These are phyloP conservation scores for Exophiala mesophila DNA, from an alignment of 2,329 filamentous ascomycete species.

Conservation along the genomic window DNA sequence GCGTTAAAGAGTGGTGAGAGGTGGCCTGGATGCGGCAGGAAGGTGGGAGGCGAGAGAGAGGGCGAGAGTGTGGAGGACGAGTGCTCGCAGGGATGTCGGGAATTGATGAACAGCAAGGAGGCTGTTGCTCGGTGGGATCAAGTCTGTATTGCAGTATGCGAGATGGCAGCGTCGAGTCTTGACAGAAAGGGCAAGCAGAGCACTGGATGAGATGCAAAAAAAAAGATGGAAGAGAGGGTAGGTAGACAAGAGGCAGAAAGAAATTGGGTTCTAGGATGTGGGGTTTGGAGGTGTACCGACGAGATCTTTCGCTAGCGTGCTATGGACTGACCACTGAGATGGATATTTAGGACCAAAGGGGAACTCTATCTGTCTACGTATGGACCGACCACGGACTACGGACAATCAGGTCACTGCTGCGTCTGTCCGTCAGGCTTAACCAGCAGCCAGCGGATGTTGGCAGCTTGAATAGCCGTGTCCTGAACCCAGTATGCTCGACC, in stretches of 20 bases:
- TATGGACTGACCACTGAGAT: neutral
- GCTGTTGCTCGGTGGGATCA: constrained; percentile 17
- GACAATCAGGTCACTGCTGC: too few species aligned
- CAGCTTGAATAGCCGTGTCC: too few species aligned
- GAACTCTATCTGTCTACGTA: constrained; percentile 1
- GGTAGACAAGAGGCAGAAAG: constrained; percentile 17
- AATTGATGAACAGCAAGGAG: constrained; percentile 15
- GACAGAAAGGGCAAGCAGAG: too few species aligned
- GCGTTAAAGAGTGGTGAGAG: neutral
- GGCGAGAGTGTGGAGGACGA: neutral
- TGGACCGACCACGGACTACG: too few species aligned
- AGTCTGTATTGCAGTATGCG: too few species aligned
- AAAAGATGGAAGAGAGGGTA: constrained; percentile 11
- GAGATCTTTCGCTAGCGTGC: constrained; percentile 2
- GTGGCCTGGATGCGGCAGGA: neutral
- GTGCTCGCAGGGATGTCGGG: neutral
- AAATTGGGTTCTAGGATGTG: constrained; percentile 15
- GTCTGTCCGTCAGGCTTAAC: too few species aligned
- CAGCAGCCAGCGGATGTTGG: too few species aligned
- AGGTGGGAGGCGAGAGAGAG: constrained; percentile 8
- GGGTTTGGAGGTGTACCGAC: constrained; percentile 2
- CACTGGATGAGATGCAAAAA: constrained; percentile 13
- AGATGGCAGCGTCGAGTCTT: too few species aligned
- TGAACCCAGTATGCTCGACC: too few species aligned
- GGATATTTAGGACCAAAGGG: constrained; percentile 1